These are phyloP conservation scores for Metschnikowia picachoensis DNA, from an alignment of 805 yeast species.

Conservation along the genomic window DNA sequence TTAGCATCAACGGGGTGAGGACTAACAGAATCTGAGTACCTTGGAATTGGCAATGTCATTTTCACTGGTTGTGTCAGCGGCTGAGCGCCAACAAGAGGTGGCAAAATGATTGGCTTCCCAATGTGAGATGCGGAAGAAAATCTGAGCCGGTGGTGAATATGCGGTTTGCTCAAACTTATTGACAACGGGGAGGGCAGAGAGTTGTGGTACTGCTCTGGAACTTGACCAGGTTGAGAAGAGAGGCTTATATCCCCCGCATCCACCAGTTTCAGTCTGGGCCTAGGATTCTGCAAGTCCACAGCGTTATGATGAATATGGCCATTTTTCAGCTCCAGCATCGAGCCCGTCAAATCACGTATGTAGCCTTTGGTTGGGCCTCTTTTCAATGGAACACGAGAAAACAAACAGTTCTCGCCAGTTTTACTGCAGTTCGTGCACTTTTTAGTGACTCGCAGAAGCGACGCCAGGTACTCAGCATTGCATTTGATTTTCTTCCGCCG, in stretches of 20 bases:
- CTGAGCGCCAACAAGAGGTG: constrained; percentile 16
- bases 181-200: constrained; percentile 12
- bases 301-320: background rate
- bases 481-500: constrained; percentile 70
- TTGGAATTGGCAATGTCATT: constrained; percentile 8
- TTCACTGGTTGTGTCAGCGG: constrained; percentile 14
- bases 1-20: constrained; percentile 2
- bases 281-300: background rate
- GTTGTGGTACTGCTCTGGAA: background rate
- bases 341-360: constrained; percentile 41
- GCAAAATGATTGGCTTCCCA: constrained; percentile 17
- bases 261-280: constrained; percentile 18
- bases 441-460: constrained; percentile 45
- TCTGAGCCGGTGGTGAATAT: constrained; percentile 10
- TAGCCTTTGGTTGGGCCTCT: constrained; percentile 80
- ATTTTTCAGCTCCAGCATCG: constrained; percentile 22
- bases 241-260: constrained; percentile 8
- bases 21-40: constrained; percentile 6
- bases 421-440: constrained; percentile 61
- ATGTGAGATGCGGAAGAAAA: constrained; percentile 9
- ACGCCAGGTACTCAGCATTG: constrained; percentile 51
- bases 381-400: constrained; percentile 68
- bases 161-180: constrained; percentile 9
- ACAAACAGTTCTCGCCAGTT: constrained; percentile 59
- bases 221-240: background rate